Evolutionary conservation across 306 rosid species (phyloP).

Genomic region (Rosa lucieae): DNA sequence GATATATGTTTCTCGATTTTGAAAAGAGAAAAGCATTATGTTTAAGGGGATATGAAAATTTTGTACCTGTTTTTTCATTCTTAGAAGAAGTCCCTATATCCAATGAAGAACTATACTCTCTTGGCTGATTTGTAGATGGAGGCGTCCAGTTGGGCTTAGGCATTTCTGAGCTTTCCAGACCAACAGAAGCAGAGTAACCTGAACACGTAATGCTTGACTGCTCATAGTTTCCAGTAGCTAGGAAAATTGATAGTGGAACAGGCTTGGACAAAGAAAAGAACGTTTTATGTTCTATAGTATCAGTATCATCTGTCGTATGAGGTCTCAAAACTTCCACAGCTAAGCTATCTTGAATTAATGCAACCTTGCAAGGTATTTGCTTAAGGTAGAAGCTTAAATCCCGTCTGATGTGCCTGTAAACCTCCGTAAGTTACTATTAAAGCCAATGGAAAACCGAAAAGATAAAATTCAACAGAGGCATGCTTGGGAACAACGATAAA

Average conservation of each 20-base stretch:
- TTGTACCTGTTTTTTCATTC: constrained; percentile 59
- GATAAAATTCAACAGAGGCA: neutral
- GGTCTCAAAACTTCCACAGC: constrained; percentile 43
- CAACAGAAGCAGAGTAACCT: constrained; percentile 28
- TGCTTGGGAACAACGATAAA: neutral
- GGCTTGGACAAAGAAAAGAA: constrained; percentile 51
- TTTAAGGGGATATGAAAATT: neutral
- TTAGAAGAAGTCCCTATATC: constrained; percentile 37
- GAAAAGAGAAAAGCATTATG: neutral
- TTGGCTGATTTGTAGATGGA: constrained; percentile 30
- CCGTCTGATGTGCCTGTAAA: constrained; percentile 57
- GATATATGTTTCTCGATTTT: neutral
- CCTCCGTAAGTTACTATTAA: constrained; percentile 6
- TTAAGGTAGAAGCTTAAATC: constrained; percentile 53
- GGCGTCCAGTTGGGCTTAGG: constrained; percentile 24
- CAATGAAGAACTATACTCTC: constrained; percentile 30
- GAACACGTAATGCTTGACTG: constrained; percentile 32
- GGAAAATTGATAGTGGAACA: constrained; percentile 38
- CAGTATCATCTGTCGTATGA: constrained; percentile 28
- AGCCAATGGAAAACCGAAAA: neutral
- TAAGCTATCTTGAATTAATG: constrained; percentile 53
- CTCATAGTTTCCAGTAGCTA: constrained; percentile 32
- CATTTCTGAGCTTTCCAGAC: constrained; percentile 31
- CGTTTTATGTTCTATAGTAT: constrained; percentile 36
- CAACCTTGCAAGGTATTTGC: constrained; percentile 69